These are phyloP conservation scores for Verticillium dahliae DNA, from an alignment of 2,329 filamentous ascomycete species.

Conservation along the genomic window DNA sequence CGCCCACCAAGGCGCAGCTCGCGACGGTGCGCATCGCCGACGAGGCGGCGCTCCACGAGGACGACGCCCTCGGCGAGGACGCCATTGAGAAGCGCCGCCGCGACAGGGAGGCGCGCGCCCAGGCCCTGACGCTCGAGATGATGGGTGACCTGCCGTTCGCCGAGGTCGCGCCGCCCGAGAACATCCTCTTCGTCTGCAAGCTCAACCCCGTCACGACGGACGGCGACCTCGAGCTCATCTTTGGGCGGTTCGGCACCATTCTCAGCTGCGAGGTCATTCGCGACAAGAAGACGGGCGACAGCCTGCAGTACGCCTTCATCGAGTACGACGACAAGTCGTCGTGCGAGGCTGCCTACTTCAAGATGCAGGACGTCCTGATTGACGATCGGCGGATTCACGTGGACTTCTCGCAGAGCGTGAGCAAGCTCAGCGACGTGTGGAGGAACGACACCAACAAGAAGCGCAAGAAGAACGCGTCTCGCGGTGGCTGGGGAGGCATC, in stretches of 20 bases:
- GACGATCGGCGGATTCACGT: slow-evolving; percentile 97
- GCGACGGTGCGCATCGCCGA: slow-evolving; percentile 88
- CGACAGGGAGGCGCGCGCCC: slow-evolving; percentile 85
- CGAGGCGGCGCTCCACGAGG: slow-evolving; percentile 72
- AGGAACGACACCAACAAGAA: slow-evolving; percentile 79
- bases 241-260: slow-evolving; percentile 93
- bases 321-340: slow-evolving; percentile 90
- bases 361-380: slow-evolving; percentile 96
- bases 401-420: slow-evolving; percentile 94
- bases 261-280: slow-evolving; percentile 93
- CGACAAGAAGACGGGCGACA: slow-evolving; percentile 89
- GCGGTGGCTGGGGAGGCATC: slow-evolving; percentile 86
- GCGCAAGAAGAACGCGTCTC: slow-evolving; percentile 45
- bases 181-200: slow-evolving; percentile 97
- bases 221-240: slow-evolving; percentile 90
- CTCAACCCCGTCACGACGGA: slow-evolving; percentile 94
- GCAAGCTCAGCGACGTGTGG: slow-evolving; percentile 85
- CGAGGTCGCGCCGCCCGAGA: slow-evolving; percentile 94
- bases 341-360: slow-evolving; percentile 94
- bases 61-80: slow-evolving; percentile 67
- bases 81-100: slow-evolving; percentile 72
- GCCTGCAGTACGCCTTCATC: slow-evolving; percentile 94
- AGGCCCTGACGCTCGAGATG: slow-evolving; percentile 93
- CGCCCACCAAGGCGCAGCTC: slow-evolving; percentile 77
- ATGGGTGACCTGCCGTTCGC: slow-evolving; percentile 96